Conservation (phyloP, 208 protist genomes). For the Acanthamoeba polyphaga region DNA sequence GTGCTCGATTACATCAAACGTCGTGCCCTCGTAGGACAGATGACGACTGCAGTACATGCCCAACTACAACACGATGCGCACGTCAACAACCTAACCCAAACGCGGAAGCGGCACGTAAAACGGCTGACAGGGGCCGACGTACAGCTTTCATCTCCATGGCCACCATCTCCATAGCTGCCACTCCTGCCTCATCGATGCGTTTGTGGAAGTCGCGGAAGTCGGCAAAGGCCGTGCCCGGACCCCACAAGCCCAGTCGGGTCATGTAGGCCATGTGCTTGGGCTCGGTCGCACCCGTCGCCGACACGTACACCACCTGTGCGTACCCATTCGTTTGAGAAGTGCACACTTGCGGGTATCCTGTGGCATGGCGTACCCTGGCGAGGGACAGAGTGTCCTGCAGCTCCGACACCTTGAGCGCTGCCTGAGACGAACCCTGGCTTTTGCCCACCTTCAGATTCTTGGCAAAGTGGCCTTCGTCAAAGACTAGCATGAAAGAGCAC, state of each 20-base stretch:
- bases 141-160: slow-evolving; percentile 75
- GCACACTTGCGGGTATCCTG: neutral
- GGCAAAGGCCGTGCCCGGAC: slow-evolving; percentile 23
- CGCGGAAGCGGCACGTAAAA: neutral
- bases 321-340: neutral
- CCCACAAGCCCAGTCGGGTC: slow-evolving; percentile 75
- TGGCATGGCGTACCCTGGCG: neutral
- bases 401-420: neutral
- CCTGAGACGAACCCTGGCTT: neutral
- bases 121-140: neutral
- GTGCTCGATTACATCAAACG: slow-evolving; percentile 33
- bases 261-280: slow-evolving; percentile 72
- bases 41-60: slow-evolving; percentile 68
- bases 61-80: neutral
- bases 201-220: slow-evolving; percentile 44
- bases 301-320: neutral
- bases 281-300: slow-evolving; percentile 64
- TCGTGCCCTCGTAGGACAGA: slow-evolving; percentile 53
- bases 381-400: neutral
- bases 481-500: neutral
- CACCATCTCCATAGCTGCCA: slow-evolving; percentile 73
- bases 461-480: slow-evolving; percentile 77
- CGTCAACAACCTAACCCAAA: neutral
- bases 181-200: neutral
- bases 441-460: slow-evolving; percentile 63